A percentile compares a stretch with the other conserved stretches of the same genome.
Conservation (phyloP, 1,139 yeast genomes). For the Zygosaccharomyces pseudobailii region DNA sequence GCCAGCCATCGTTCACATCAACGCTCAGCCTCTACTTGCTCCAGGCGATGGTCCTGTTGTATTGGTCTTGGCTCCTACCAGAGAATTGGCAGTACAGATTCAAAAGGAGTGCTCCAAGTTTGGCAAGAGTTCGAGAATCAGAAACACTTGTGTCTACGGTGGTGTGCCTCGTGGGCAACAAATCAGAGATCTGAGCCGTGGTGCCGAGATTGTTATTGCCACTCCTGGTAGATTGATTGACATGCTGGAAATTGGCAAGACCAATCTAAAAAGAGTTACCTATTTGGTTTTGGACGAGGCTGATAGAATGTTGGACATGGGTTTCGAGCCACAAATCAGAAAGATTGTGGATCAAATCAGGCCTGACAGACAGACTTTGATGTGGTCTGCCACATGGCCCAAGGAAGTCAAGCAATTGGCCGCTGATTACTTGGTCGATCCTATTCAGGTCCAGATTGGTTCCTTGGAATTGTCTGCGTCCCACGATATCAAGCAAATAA, state of each 20-base stretch:
- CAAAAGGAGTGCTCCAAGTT: slow-evolving; percentile 94
- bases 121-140: slow-evolving; percentile 84
- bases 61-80: slow-evolving; percentile 93
- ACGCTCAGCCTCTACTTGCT: slow-evolving; percentile 89
- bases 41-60: slow-evolving; percentile 98
- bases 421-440: slow-evolving; percentile 83
- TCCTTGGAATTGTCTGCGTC: slow-evolving; percentile 95
- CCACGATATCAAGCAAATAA: slow-evolving; percentile 89
- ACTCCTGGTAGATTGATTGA: slow-evolving; percentile 98
- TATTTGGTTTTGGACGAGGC: slow-evolving; percentile 97
- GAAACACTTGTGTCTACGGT: slow-evolving; percentile 97
- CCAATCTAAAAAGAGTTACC: slow-evolving; percentile 93
- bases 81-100: slow-evolving; percentile 97
- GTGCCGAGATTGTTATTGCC: slow-evolving; percentile 93
- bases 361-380: slow-evolving; percentile 95
- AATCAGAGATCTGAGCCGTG: slow-evolving; percentile 89
- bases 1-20: slow-evolving; percentile 95
- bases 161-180: slow-evolving; percentile 99
- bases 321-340: slow-evolving; percentile 94
- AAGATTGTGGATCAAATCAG: slow-evolving; percentile 92
- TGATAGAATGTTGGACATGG: slow-evolving; percentile 95
- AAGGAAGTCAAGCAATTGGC: slow-evolving; percentile 93
- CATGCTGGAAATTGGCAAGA: slow-evolving; percentile 92
- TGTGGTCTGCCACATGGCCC: slow-evolving; percentile 99
- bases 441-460: slow-evolving; percentile 94